Percentiles rank a stretch among this genome's conserved stretches.
phyloP scores from a whole-genome alignment of 805 yeast genomes.

The Saccharomycopsis schoenii region DNA sequence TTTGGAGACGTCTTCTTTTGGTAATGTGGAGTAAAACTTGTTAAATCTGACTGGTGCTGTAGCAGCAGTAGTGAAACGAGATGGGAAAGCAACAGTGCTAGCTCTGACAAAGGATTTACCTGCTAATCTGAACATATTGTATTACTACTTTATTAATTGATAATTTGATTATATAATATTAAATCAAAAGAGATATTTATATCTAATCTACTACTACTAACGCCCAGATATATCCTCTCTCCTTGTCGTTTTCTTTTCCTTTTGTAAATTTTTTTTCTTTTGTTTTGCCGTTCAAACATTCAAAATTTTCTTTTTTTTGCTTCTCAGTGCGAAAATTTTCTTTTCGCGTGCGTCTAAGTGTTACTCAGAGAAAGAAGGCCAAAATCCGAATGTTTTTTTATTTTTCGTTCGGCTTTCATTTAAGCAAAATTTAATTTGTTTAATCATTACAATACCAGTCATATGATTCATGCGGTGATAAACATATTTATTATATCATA shows the following conservation, averaged over 20 bases:
- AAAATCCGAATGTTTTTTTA: background rate
- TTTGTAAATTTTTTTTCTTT: background rate
- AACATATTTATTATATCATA: background rate
- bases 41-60: conserved; percentile 1
- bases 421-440: background rate
- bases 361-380: background rate
- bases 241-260: background rate
- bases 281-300: background rate
- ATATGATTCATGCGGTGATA: background rate
- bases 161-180: background rate
- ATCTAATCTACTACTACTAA: no score
- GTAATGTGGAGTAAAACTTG: conserved; percentile 12
- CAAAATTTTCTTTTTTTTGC: background rate
- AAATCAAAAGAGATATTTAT: no score
- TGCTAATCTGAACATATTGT: conserved; percentile 14
- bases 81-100: conserved; percentile 3
- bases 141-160: background rate
- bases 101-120: conserved; percentile 6
- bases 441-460: background rate
- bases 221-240: background rate
- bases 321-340: conserved; percentile 2
- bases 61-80: background rate
- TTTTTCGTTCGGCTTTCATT: background rate
- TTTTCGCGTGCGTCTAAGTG: background rate
- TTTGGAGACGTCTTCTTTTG: conserved; percentile 21